These are phyloP conservation scores for Colletotrichum sojae DNA, from an alignment of 2,329 filamentous ascomycete species.

Conservation along the genomic window DNA sequence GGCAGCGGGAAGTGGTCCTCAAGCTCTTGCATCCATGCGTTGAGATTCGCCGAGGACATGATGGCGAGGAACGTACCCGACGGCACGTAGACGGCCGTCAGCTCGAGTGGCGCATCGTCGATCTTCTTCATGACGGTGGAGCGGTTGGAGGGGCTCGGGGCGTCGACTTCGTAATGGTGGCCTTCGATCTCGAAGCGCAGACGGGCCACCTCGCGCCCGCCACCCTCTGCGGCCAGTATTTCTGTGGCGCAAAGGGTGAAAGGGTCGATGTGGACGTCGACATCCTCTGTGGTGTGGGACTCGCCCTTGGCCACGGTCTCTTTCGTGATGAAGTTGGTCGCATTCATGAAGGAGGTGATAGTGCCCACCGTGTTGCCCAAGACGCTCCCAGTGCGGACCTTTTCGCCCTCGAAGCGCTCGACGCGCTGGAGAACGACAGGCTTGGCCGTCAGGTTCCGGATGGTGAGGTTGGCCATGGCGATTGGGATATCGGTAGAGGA, in stretches of 20 bases:
- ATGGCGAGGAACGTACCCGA: constrained; percentile 71
- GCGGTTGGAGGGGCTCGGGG: constrained; percentile 72
- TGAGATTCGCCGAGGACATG: constrained; percentile 78
- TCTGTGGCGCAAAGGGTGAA: constrained; percentile 77
- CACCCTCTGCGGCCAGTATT: constrained; percentile 70
- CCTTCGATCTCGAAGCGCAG: constrained; percentile 78
- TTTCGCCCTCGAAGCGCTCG: constrained; percentile 77
- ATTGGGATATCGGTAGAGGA: constrained; percentile 30
- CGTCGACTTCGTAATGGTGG: constrained; percentile 80
- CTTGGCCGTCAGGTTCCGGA: constrained; percentile 86
- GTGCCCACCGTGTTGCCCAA: constrained; percentile 61
- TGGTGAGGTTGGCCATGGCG: constrained; percentile 71
- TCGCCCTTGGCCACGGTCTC: constrained; percentile 65
- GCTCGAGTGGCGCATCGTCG: constrained; percentile 65
- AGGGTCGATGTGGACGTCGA: constrained; percentile 75
- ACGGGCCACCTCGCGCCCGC: constrained; percentile 76
- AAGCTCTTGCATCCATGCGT: constrained; percentile 86
- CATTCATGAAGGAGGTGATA: constrained; percentile 61
- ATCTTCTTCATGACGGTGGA: constrained; percentile 74
- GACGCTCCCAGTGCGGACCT: constrained; percentile 58
- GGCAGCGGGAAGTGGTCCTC: constrained; percentile 80
- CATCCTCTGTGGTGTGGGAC: constrained; percentile 72
- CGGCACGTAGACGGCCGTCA: constrained; percentile 77
- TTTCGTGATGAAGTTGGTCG: constrained; percentile 51
- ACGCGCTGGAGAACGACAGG: constrained; percentile 80